Conservation (phyloP, 176 grass and related monocot genomes). For the Triticum dicoccoides region DNA sequence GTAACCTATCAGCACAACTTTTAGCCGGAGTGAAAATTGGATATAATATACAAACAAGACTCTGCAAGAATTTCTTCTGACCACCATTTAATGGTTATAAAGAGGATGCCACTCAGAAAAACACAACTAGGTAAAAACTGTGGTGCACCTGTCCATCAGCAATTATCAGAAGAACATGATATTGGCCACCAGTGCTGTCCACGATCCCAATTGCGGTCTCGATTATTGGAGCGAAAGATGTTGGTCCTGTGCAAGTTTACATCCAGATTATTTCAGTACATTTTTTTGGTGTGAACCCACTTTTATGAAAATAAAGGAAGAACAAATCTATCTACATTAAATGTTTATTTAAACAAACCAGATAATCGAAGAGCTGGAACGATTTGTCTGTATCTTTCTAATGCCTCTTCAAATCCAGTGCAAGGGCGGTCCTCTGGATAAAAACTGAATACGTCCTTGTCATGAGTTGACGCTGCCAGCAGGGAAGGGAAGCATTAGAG, state of each 20-base stretch:
- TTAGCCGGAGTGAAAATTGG: conserved; percentile 2
- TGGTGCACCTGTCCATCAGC: conserved; percentile 83
- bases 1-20: conserved; percentile 60
- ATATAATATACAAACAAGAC: background rate
- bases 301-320: conserved; percentile 23
- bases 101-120: background rate
- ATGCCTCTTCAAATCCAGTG: conserved; percentile 84
- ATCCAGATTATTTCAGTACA: conserved; percentile 9
- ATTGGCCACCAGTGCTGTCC: conserved; percentile 84
- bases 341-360: conserved; percentile 41
- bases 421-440: conserved; percentile 77
- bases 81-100: background rate
- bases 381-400: conserved; percentile 77
- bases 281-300: background rate
- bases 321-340: background rate
- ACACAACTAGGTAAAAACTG: background rate
- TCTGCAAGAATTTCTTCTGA: background rate
- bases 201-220: conserved; percentile 83
- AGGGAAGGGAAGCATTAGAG: conserved; percentile 19
- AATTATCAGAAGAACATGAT: conserved; percentile 98
- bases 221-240: conserved; percentile 90
- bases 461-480: conserved; percentile 83
- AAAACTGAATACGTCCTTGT: conserved; percentile 94
- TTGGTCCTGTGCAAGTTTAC: conserved; percentile 69
- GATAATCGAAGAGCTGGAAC: conserved; percentile 87